Evolutionary conservation across 2,329 filamentous ascomycete genomes (phyloP), one percentile per base, ranked within the genome.

Genomic region (Microcyclospora tardicrescens): DNA sequence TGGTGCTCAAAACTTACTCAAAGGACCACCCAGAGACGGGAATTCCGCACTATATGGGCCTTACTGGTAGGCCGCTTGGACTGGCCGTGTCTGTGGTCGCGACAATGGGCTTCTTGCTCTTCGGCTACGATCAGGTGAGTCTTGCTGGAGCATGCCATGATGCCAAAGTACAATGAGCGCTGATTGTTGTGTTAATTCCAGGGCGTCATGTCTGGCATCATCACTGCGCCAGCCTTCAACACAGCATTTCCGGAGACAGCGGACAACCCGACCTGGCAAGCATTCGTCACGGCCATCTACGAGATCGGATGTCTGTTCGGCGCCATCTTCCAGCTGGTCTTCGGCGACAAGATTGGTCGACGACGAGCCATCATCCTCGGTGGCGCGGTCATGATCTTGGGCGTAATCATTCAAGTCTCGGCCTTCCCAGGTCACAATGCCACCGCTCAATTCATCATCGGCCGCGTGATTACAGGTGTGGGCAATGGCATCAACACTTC

Each of bases 1-100:
- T 24, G 19, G 19, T 24, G 4, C 19, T 24, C 19, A 24, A 24
- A 24, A 24, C 5, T 24, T 8, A 24, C 8, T 24, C 19, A 8
- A 47, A 43, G 28, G 48, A 51, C 35, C 40, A 48, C 34, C 30
- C 30, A 10, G 42, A 42, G 8, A 41, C 54, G 42, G 47, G 51
- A 36, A 44, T 53, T 14, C 69, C 71, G 37, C 67, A 53, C 13
- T 79, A 67, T 53, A 69, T 72, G 55, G 75, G 76, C 57, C 63
- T 79, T 43, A 70, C 68, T 28, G 77, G 77, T 55, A 66, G 63
- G 47, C 63, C 61, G 29, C 65, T 81, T 38, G 72, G 69, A 13
- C 49, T 77, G 43, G 62, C 68, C 30, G 67, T 81, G 34, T 77
- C 77, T 1, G 67, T 69, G n/a, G 68, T 80, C 16, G 74, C 76